Evolutionary conservation across 2,329 filamentous ascomycete species (phyloP), one percentile per base, ranked within the genome.

Genomic region (Phialophora tarda): DNA sequence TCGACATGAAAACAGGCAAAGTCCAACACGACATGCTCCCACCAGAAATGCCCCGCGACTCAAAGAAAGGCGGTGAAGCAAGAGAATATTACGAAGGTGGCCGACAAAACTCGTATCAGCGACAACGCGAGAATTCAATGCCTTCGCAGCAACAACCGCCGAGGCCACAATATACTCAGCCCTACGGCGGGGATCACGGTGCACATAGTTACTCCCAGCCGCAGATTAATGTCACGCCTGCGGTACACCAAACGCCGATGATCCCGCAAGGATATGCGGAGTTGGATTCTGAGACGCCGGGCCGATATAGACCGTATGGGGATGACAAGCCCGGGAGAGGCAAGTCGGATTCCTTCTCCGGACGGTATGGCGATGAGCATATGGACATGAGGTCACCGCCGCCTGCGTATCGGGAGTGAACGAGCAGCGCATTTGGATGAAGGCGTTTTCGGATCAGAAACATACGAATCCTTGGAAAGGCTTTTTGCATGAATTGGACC

Each of bases 1-100:
- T 68, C 41, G 69, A 71, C 59, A 10, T 67, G 51, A 71, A 71
- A 38, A 71, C 69, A 17, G 69, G 69, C 50, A 69, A 67, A 44
- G 23, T 68, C 28, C 67, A 67, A 32, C 57, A 69, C 41, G 65
- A 70, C 60, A 67, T 71, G 67, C 63, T 62, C 44, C 69, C 69
- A 21, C 69, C 69, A 6, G 69, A 71, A 57, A 68, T 68, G 66
- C 32, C 41, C 21, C 54, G 55, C n/a, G 64, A 57, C 23, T 21
- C 51, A 14, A 51, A 47, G 21, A 47, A 41, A 23, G n/a, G 30
- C 4, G 53, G 50, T 17, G 62, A 59, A 32, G 56, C 62, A n/a
- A 41, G 59, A 61, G 59, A 61, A 21, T 61, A 61, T 48, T 61
- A 54, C 23, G 59, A 61, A 26, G 59, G 59, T 1, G 56, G 44